Percentiles rank a stretch among this genome's conserved stretches.
Evolutionary conservation across 73 alveolate species (phyloP).

Genomic region (Chromera velia): DNA sequence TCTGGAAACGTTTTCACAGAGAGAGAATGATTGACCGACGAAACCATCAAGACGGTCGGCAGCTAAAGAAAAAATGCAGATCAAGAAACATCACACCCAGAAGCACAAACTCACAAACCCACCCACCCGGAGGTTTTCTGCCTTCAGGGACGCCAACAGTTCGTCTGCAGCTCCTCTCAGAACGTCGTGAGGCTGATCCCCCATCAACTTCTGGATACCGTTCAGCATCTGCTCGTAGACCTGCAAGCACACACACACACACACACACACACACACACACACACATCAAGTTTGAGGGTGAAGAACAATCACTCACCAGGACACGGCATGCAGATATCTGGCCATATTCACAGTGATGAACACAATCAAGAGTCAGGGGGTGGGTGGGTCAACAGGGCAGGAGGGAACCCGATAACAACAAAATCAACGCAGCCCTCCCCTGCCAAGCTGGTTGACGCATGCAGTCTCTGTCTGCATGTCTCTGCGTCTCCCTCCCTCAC

Average conservation of each 20-base stretch:
- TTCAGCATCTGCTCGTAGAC: slow-evolving; percentile 60
- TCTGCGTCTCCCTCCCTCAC: slow-evolving; percentile 17
- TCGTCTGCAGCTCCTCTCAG: slow-evolving; percentile 77
- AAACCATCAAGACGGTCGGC: neutral
- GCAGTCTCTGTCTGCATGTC: neutral
- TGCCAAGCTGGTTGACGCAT: neutral
- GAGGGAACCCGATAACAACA: neutral
- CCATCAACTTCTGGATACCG: slow-evolving; percentile 65
- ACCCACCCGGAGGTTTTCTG: neutral
- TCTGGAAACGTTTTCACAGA: neutral
- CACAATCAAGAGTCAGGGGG: neutral
- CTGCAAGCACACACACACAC: neutral
- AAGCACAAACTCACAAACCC: neutral
- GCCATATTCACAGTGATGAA: neutral
- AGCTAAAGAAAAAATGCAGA: neutral
- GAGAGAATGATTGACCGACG: neutral
- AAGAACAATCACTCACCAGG: neutral
- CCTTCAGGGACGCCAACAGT: slow-evolving; percentile 4
- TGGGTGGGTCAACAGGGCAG: too few species aligned
- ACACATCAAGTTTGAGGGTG: neutral
- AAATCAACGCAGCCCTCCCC: neutral
- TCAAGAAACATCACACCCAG: neutral
- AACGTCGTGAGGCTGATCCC: slow-evolving; percentile 72
- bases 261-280: neutral
- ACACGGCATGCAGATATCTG: neutral